Conservation (phyloP, 352 stramenopile species). For the Phytopythium oedochilum region DNA sequence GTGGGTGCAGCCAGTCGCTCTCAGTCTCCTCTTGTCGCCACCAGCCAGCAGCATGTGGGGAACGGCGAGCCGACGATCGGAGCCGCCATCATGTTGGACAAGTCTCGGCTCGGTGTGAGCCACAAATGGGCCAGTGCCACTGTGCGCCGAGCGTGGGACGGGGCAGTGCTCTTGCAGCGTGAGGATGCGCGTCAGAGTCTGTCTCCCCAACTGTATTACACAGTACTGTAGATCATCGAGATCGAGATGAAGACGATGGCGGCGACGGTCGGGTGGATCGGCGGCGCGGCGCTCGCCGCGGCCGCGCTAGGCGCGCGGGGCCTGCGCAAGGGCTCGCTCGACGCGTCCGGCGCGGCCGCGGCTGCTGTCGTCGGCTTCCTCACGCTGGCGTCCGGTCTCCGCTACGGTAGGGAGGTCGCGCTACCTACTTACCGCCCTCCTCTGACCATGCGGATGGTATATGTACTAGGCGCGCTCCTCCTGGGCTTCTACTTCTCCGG, state of each 20-base stretch:
- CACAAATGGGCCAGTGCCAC: no score
- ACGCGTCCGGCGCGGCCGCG: slow-evolving; percentile 44
- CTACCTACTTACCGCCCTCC: background rate
- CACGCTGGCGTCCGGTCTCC: slow-evolving; percentile 57
- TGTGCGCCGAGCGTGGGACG: background rate
- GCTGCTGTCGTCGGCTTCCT: slow-evolving; percentile 65
- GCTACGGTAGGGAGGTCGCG: slow-evolving; percentile 35
- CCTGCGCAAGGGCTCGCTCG: slow-evolving; percentile 66
- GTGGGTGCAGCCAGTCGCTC: no score
- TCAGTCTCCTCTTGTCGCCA: no score
- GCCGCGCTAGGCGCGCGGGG: slow-evolving; percentile 35
- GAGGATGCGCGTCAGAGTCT: background rate
- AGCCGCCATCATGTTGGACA: no score
- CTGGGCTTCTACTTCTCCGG: slow-evolving; percentile 85
- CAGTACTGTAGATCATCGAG: no score
- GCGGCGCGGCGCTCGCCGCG: slow-evolving; percentile 40
- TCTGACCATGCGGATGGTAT: background rate
- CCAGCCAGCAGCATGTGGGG: no score
- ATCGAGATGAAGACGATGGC: background rate
- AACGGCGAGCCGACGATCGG: no score
- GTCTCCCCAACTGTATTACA: background rate
- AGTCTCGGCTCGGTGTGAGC: no score
- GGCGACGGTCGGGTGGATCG: slow-evolving; percentile 17
- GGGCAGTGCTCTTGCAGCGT: background rate
- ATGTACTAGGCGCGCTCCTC: slow-evolving; percentile 48